phyloP scores from a whole-genome alignment of 176 grass and related monocot genomes.

The Eleusine coracana region DNA sequence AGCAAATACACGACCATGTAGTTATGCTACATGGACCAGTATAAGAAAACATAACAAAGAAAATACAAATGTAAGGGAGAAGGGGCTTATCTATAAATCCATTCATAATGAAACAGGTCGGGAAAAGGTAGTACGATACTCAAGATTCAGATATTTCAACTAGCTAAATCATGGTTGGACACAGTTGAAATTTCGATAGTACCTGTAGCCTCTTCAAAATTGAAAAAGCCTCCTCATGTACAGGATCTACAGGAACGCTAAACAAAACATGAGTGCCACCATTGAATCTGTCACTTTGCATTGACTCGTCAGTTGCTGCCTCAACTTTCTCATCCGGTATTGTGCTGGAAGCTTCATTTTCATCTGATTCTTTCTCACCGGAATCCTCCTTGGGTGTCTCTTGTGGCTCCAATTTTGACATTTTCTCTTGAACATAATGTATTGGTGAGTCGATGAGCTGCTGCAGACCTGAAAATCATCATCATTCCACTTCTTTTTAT shows the following conservation, averaged over 20 bases:
- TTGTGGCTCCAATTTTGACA: constrained; percentile 33
- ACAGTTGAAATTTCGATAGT: constrained; percentile 21
- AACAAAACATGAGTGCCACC: constrained; percentile 45
- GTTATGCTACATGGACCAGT: neutral
- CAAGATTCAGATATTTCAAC: neutral
- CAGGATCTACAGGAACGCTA: constrained; percentile 57
- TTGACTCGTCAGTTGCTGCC: constrained; percentile 33
- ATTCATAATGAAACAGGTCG: neutral
- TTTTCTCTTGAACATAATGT: constrained; percentile 64
- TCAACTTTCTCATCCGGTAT: constrained; percentile 42
- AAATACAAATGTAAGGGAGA: neutral
- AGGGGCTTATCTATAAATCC: neutral
- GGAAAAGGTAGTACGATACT: neutral
- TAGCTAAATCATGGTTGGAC: neutral
- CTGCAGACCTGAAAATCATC: constrained; percentile 61
- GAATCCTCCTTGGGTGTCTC: constrained; percentile 44
- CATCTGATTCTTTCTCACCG: constrained; percentile 26
- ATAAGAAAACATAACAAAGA: neutral
- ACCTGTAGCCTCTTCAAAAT: constrained; percentile 92
- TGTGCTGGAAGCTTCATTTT: constrained; percentile 34
- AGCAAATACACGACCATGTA: neutral
- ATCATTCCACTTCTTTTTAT: constrained; percentile 30
- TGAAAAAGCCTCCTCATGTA: constrained; percentile 76
- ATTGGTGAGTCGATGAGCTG: constrained; percentile 51
- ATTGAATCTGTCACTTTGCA: constrained; percentile 20